Conservation (phyloP, 75 land plant species). For the Cryptomeria japonica region DNA sequence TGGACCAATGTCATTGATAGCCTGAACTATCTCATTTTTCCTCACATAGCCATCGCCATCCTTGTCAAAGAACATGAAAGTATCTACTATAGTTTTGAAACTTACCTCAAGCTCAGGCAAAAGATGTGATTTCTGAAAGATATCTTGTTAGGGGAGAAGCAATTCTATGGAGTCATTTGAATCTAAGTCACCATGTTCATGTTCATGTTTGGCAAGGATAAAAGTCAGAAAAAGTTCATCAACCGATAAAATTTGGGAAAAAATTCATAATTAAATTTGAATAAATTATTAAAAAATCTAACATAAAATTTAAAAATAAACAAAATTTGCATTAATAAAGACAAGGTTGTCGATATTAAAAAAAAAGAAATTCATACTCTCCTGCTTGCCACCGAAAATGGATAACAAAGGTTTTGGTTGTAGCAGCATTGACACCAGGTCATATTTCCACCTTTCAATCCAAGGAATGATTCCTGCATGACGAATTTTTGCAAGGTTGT, state of each 20-base stretch:
- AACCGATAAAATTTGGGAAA: background rate
- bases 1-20: conserved; percentile 75
- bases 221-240: no score
- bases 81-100: conserved; percentile 84
- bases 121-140: conserved; percentile 62
- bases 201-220: no score
- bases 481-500: no score
- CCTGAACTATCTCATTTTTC: conserved; percentile 84
- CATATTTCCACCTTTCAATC: no score
- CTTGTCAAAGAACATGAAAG: conserved; percentile 95
- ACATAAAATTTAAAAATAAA: background rate
- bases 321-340: no score
- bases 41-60: conserved; percentile 97
- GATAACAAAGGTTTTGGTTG: no score
- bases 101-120: conserved; percentile 78
- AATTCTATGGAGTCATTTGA: background rate
- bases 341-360: no score
- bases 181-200: no score
- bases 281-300: background rate
- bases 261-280: background rate
- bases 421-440: no score
- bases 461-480: no score
- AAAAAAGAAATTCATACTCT: no score
- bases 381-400: no score
- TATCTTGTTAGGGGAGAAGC: conserved; percentile 17